phyloP scores from a whole-genome alignment of 2,329 filamentous ascomycete species.

The Neofusicoccum sp. region DNA sequence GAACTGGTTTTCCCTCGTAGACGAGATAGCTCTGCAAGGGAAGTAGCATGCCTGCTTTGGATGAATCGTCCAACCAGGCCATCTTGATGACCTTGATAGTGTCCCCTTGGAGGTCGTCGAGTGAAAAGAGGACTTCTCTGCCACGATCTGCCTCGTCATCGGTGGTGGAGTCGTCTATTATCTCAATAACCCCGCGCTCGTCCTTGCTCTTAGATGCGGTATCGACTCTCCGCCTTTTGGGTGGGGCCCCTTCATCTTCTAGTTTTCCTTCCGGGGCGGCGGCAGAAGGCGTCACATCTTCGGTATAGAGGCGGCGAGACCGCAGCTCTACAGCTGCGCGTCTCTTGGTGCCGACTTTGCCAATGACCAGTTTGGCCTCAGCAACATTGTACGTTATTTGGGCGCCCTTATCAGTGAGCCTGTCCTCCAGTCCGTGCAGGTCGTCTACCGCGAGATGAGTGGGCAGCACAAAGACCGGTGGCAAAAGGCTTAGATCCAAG shows the following conservation, averaged over 20 bases:
- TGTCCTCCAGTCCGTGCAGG: slow-evolving; percentile 65
- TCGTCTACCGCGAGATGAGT: slow-evolving; percentile 68
- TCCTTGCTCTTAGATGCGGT: not conserved
- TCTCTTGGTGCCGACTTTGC: slow-evolving; percentile 68
- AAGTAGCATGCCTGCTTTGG: slow-evolving; percentile 45
- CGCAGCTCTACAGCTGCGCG: slow-evolving; percentile 79
- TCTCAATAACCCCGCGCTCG: not conserved
- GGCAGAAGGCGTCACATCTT: slow-evolving; percentile 45
- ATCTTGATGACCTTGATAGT: slow-evolving; percentile 55
- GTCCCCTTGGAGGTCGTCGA: slow-evolving; percentile 21
- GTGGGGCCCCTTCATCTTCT: not conserved
- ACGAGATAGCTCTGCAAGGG: slow-evolving; percentile 54
- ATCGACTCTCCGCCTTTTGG: slow-evolving; percentile 27
- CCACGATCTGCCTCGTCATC: slow-evolving; percentile 38
- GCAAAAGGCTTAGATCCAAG: slow-evolving; percentile 51
- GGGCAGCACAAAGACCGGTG: slow-evolving; percentile 72
- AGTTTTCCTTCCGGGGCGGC: slow-evolving; percentile 22
- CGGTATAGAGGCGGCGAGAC: slow-evolving; percentile 62
- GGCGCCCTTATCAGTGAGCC: slow-evolving; percentile 57
- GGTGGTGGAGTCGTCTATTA: slow-evolving; percentile 24
- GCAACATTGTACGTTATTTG: slow-evolving; percentile 70
- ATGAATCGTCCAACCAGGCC: slow-evolving; percentile 57
- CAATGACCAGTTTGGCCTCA: slow-evolving; percentile 75
- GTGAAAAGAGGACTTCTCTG: not conserved
- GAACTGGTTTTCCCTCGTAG: slow-evolving; percentile 52